These are phyloP conservation scores for Jackrogersella minutella DNA, from an alignment of 495 filamentous ascomycete genomes.

Conservation along the genomic window DNA sequence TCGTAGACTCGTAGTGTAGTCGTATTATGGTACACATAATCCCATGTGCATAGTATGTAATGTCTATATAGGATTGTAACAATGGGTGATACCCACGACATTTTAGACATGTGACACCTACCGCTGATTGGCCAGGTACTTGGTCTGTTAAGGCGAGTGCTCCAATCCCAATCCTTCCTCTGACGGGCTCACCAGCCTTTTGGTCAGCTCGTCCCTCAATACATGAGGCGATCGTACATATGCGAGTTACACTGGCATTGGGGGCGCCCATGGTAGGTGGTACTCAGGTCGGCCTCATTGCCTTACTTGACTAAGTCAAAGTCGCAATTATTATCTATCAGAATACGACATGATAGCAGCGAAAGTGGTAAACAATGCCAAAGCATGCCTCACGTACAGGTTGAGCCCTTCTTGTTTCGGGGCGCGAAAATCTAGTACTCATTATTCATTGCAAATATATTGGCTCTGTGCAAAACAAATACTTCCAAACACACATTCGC, in stretches of 20 bases:
- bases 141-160: not conserved
- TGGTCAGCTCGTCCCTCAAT: not conserved
- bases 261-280: not conserved
- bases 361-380: not conserved
- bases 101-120: slow-evolving; percentile 9
- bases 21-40: too few species aligned
- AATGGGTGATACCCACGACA: slow-evolving; percentile 20
- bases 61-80: too few species aligned
- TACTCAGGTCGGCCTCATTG: slow-evolving; percentile 9
- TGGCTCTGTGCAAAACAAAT: too few species aligned
- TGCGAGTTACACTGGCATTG: slow-evolving; percentile 5
- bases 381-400: not conserved
- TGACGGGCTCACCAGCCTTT: not conserved
- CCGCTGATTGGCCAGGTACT: slow-evolving; percentile 17
- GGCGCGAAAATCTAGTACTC: too few species aligned
- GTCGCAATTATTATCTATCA: slow-evolving; percentile 13
- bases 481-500: too few species aligned
- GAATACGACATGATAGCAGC: slow-evolving; percentile 6
- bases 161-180: not conserved
- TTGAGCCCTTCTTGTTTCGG: not conserved
- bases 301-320: slow-evolving; percentile 12
- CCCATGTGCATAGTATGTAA: too few species aligned
- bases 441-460: too few species aligned
- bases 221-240: slow-evolving; percentile 35
- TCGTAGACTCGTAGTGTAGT: too few species aligned